Conservation (phyloP, 805 yeast species). For the Ogataea thermomethanolica region DNA sequence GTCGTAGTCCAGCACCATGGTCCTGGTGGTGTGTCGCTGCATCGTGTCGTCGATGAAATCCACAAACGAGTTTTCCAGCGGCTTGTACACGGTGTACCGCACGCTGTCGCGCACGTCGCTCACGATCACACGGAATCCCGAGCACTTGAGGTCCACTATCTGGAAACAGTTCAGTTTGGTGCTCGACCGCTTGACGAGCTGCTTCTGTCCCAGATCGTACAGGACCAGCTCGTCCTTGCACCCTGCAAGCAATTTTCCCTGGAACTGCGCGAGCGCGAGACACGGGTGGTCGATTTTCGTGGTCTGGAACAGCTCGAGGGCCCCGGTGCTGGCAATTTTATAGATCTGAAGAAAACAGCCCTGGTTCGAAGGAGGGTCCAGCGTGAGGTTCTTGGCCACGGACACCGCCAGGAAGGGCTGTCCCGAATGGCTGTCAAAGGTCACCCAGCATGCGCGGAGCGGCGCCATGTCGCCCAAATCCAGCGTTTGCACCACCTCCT, state of each 20-base stretch:
- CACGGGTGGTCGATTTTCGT: constrained; percentile 53
- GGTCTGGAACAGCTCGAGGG: constrained; percentile 51
- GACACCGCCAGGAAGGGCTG: constrained; percentile 45
- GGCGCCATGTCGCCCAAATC: constrained; percentile 45
- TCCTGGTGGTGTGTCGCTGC: constrained; percentile 61
- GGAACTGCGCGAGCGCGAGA: constrained; percentile 49
- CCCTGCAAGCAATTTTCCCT: constrained; percentile 60
- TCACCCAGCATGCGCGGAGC: constrained; percentile 35
- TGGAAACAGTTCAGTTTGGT: constrained; percentile 41
- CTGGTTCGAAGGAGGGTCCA: constrained; percentile 28
- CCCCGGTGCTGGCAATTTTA: constrained; percentile 33
- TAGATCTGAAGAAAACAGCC: constrained; percentile 37
- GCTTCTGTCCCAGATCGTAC: constrained; percentile 76
- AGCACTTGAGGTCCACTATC: constrained; percentile 52
- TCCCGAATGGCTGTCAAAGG: constrained; percentile 28
- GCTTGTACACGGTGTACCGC: constrained; percentile 51
- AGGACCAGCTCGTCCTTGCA: constrained; percentile 49
- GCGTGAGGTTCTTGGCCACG: constrained; percentile 30
- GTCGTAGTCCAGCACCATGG: constrained; percentile 62
- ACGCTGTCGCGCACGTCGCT: constrained; percentile 74
- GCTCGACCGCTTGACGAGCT: constrained; percentile 65
- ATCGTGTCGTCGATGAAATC: constrained; percentile 69
- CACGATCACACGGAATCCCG: constrained; percentile 58
- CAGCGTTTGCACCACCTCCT: constrained; percentile 39
- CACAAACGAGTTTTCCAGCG: constrained; percentile 45